phyloP scores from a whole-genome alignment of 192 early-diverging fungal species.

The Coemansia sp. region DNA sequence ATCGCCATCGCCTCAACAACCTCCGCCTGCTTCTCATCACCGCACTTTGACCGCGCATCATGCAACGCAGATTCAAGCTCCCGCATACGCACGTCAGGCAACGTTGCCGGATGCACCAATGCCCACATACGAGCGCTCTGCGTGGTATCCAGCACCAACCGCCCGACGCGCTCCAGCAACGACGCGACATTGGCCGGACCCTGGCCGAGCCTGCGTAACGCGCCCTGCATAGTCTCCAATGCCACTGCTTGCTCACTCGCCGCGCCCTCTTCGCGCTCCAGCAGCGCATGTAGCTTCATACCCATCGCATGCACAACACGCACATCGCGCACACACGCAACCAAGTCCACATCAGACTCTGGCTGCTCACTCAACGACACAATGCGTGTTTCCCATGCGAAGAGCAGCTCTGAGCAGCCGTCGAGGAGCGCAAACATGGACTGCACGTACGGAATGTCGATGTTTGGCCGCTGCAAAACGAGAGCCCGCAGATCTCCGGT shows the following conservation, averaged over 20 bases:
- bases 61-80: slow-evolving; percentile 20
- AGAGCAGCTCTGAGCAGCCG: slow-evolving; percentile 18
- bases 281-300: slow-evolving; percentile 13
- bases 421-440: slow-evolving; percentile 28
- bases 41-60: background rate
- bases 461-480: slow-evolving; percentile 37
- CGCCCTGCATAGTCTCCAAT: slow-evolving; percentile 30
- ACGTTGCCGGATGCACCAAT: slow-evolving; percentile 26
- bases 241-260: slow-evolving; percentile 47
- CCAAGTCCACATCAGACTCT: background rate
- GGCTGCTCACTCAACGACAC: background rate
- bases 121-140: slow-evolving; percentile 34
- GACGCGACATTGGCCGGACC: background rate
- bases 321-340: slow-evolving; percentile 8
- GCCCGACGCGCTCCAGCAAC: background rate
- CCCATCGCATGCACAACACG: slow-evolving; percentile 14
- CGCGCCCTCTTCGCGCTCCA: slow-evolving; percentile 8
- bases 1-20: slow-evolving; percentile 46
- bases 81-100: slow-evolving; percentile 27
- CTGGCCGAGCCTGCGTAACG: background rate
- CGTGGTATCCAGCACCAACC: slow-evolving; percentile 35
- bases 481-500: slow-evolving; percentile 18
- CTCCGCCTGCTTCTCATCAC: slow-evolving; percentile 6
- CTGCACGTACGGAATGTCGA: slow-evolving; percentile 26
- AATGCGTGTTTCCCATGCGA: slow-evolving; percentile 17